These are phyloP conservation scores for Lichtheimia hyalospora DNA, from an alignment of 371 early-diverging fungal genomes.

Conservation along the genomic window DNA sequence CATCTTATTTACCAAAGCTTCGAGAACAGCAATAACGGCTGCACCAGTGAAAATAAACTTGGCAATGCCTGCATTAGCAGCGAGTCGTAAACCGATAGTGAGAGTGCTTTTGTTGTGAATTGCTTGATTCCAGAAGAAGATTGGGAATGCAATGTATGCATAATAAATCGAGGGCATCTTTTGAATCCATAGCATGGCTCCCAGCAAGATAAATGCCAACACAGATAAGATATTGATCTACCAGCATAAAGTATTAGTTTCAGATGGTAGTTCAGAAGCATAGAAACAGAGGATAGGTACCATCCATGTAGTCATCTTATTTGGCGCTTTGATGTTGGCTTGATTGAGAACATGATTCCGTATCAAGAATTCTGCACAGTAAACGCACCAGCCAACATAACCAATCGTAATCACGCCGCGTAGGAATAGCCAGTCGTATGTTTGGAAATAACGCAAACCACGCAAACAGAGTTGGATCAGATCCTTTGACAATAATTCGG, in stretches of 20 bases:
- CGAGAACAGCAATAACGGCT: constrained; percentile 50
- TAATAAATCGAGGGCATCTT: constrained; percentile 84
- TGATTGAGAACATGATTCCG: constrained; percentile 36
- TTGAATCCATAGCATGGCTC: constrained; percentile 62
- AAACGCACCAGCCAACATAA: constrained; percentile 92
- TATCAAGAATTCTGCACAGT: constrained; percentile 75
- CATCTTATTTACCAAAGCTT: constrained; percentile 65
- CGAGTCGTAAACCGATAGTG: constrained; percentile 6
- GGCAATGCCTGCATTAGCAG: neutral
- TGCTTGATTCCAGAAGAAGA: constrained; percentile 82
- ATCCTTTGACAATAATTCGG: constrained; percentile 59
- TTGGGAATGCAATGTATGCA: constrained; percentile 81
- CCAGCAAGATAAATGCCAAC: constrained; percentile 39
- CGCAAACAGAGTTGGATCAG: constrained; percentile 69
- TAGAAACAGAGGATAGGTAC: too few species aligned
- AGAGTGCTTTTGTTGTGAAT: constrained; percentile 33
- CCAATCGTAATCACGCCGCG: constrained; percentile 82
- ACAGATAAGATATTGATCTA: constrained; percentile 48
- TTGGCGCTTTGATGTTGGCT: neutral
- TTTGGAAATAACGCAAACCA: constrained; percentile 93
- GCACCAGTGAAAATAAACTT: constrained; percentile 8
- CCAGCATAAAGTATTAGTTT: neutral
- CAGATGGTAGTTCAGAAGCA: too few species aligned
- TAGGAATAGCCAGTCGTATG: constrained; percentile 94
- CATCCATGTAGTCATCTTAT: constrained; percentile 1